Evolutionary conservation across 2,329 filamentous ascomycete genomes (phyloP).

Genomic region (Aspergillus sp.): DNA sequence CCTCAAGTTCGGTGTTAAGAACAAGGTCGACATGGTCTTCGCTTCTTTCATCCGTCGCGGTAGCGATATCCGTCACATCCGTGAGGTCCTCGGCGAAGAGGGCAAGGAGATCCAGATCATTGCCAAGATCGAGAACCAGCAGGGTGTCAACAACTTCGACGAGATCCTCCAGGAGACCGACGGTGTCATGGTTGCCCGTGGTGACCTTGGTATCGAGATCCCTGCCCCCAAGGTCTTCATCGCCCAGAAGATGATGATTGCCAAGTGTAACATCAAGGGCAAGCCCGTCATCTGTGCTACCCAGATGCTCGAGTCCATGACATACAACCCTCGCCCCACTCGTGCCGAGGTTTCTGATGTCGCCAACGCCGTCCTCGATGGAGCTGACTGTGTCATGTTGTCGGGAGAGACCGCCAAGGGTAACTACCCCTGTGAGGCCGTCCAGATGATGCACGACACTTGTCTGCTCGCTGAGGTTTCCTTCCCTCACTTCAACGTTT

Average conservation of each 20-base stretch:
- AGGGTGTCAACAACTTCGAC: conserved; percentile 98
- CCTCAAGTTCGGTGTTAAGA: conserved; percentile 93
- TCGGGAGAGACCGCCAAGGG: conserved; percentile 99
- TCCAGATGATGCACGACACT: conserved; percentile 97
- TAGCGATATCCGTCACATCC: conserved; percentile 89
- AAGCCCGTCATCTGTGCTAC: conserved; percentile 99
- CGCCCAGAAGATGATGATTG: conserved; percentile 99
- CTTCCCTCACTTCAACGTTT: conserved; percentile 94
- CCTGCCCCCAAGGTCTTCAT: conserved; percentile 97
- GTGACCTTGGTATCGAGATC: conserved; percentile 97
- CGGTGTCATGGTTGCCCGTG: conserved; percentile 99
- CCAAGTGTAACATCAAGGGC: conserved; percentile 98
- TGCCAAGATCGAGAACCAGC: conserved; percentile 99
- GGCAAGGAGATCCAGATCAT: conserved; percentile 99
- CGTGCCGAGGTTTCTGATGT: conserved; percentile 98
- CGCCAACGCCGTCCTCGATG: conserved; percentile 95
- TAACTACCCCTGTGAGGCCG: conserved; percentile 84
- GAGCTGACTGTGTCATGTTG: conserved; percentile 99
- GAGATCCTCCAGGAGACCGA: conserved; percentile 95
- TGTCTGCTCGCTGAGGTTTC: conserved; percentile 95
- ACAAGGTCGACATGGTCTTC: conserved; percentile 98
- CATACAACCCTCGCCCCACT: conserved; percentile 97
- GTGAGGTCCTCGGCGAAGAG: conserved; percentile 81
- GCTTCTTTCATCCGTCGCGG: conserved; percentile 96
- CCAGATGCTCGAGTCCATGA: conserved; percentile 99